These are phyloP conservation scores for Trametopsis cervina DNA, from an alignment of 768 basidiomycete genomes.

Conservation along the genomic window DNA sequence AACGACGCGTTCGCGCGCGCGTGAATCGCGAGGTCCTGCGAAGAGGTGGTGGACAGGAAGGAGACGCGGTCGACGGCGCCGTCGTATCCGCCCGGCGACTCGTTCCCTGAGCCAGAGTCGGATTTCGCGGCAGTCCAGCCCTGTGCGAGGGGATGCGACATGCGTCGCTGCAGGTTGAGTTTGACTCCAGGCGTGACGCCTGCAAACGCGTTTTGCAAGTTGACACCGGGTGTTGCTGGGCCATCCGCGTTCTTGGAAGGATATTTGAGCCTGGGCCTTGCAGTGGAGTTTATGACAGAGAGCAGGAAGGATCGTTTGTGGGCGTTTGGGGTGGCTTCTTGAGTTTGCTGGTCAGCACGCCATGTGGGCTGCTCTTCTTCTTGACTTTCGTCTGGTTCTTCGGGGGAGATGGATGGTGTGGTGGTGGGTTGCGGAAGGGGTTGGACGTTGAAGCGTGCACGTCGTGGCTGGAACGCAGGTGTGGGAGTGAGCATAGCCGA, in stretches of 20 bases:
- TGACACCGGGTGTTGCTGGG: slow-evolving; percentile 23
- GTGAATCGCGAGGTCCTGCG: slow-evolving; percentile 81
- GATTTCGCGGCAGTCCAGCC: slow-evolving; percentile 25
- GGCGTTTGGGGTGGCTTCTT: slow-evolving; percentile 55
- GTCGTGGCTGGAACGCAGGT: slow-evolving; percentile 55
- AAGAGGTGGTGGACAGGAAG: slow-evolving; percentile 73
- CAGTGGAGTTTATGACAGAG: slow-evolving; percentile 75
- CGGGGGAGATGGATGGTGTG: slow-evolving; percentile 13
- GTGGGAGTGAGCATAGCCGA: slow-evolving; percentile 63
- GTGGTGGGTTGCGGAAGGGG: slow-evolving; percentile 30
- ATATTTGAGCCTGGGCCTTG: slow-evolving; percentile 63
- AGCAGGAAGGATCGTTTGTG: slow-evolving; percentile 79
- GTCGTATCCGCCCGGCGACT: slow-evolving; percentile 30
- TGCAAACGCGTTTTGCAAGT: slow-evolving; percentile 48
- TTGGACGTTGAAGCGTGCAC: slow-evolving; percentile 54
- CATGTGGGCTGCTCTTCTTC: slow-evolving; percentile 19
- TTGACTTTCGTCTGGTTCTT: slow-evolving; percentile 17
- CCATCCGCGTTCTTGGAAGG: slow-evolving; percentile 44
- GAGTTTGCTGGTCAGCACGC: slow-evolving; percentile 8
- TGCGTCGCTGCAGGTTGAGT: slow-evolving; percentile 31
- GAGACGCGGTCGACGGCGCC: slow-evolving; percentile 52
- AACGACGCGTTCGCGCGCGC: slow-evolving; percentile 80
- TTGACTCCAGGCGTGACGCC: slow-evolving; percentile 60
- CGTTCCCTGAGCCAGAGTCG: slow-evolving; percentile 17
- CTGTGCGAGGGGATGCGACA: slow-evolving; percentile 65